Conservation (phyloP, 1,284 basidiomycete species). For the Trametes pubescens region DNA sequence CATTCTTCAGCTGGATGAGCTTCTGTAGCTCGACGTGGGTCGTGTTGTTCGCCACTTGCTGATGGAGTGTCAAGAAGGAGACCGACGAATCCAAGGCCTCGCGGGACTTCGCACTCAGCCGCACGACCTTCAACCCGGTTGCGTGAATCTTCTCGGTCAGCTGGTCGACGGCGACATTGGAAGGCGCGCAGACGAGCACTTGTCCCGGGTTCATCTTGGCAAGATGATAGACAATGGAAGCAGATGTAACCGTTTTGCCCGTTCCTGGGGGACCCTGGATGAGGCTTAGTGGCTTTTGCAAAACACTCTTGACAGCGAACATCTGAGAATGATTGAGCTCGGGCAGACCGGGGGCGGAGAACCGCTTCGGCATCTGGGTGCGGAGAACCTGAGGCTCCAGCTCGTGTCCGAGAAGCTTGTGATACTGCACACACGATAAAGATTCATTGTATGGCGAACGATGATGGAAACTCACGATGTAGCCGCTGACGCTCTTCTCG, state of each 20-base stretch:
- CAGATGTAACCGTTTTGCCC: slow-evolving; percentile 99
- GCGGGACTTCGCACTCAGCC: slow-evolving; percentile 96
- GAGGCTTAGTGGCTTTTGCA: slow-evolving; percentile 97
- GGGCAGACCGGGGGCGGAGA: slow-evolving; percentile 96
- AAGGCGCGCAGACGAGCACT: slow-evolving; percentile 98
- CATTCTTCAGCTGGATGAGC: slow-evolving; percentile 96
- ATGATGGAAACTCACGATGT: slow-evolving; percentile 75
- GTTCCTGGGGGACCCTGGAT: slow-evolving; percentile 99
- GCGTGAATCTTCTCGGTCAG: slow-evolving; percentile 98
- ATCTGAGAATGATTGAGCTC: slow-evolving; percentile 99
- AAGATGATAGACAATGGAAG: slow-evolving; percentile 98
- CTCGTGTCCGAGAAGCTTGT: slow-evolving; percentile 97
- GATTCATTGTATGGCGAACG: slow-evolving; percentile 16
- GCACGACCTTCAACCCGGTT: slow-evolving; percentile 97
- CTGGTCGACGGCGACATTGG: slow-evolving; percentile 99
- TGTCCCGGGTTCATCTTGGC: slow-evolving; percentile 99
- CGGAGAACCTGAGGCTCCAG: slow-evolving; percentile 89
- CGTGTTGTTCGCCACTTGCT: slow-evolving; percentile 96
- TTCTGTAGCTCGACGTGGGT: slow-evolving; percentile 96
- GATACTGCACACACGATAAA: slow-evolving; percentile 69
- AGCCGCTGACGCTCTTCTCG: slow-evolving; percentile 98
- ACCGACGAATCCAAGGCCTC: slow-evolving; percentile 97
- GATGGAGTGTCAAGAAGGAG: slow-evolving; percentile 93
- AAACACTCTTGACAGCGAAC: slow-evolving; percentile 97
- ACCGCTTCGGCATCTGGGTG: slow-evolving; percentile 95